Evolutionary conservation across 2,329 filamentous ascomycete species (phyloP), one percentile per base, ranked within the genome.

Genomic region (Neonectria coccinea): DNA sequence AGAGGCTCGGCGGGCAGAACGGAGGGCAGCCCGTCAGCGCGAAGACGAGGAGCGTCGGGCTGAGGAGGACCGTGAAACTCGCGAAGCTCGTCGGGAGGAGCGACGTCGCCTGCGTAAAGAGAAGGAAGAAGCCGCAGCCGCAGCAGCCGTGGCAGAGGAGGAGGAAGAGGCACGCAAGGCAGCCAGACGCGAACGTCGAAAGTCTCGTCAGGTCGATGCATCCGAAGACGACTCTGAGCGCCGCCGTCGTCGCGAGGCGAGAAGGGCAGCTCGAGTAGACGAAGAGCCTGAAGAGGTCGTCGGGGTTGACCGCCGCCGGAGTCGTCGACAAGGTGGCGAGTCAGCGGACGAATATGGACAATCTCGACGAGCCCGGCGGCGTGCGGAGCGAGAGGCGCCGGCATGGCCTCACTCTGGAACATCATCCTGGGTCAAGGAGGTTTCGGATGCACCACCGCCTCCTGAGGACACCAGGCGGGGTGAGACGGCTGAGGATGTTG

Each of bases 391-490:
- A 44, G 59, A 79, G 36, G 69, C 63, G 8, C 67, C 82, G 9
- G 80, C 80, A 10, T 90, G 88, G 88, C 88, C 88, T 18, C 86
- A 89, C 73, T 89, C 85, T 7, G 88, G 88, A 27, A 90, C 88
- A 0, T 87, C 86, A 9, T 89, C 87, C 0, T 90, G 88, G 88
- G 88, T 90, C 5, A 89, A 89, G 75, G 87, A 90, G 12, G 84
- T 89, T 69, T 86, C 85, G 2, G 88, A 89, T 69, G 87, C 87
- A 3, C 86, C 86, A 2, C 86, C 87, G 3, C 87, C 88, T 2
- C 86, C 86, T 1, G 81, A 83, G 0, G 56, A 60, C 79, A 31
- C 14, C 7, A 56, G 25, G 5, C 61, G 80, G 42, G 70, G 70
- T 48, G 78, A 76, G 16, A 73, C 79, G 36, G 70, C 71, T 45